Conservation (phyloP, 805 yeast species). For the Yarrowia deformans region DNA sequence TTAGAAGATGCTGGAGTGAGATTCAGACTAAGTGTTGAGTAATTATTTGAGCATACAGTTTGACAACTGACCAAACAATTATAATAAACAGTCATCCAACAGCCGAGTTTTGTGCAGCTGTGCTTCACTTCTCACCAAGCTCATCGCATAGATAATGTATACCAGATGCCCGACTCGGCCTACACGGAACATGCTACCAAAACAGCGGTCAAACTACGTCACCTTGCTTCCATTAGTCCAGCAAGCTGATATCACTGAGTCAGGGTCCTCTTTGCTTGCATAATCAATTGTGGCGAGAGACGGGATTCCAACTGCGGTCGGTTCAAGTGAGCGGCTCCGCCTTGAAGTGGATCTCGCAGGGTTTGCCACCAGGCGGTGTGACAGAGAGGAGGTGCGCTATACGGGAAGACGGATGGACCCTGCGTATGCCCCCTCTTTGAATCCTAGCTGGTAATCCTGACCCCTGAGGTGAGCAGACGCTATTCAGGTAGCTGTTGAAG, state of each 20-base stretch:
- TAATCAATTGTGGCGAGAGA: background rate
- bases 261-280: slow-evolving; percentile 5
- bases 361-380: slow-evolving; percentile 6
- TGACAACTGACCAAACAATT: too few relatives aligned
- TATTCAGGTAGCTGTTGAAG: too few relatives aligned
- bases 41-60: background rate
- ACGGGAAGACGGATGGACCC: too few relatives aligned
- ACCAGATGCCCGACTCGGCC: background rate
- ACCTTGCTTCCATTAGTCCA: background rate
- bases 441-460: too few relatives aligned
- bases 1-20: too few relatives aligned
- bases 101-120: too few relatives aligned
- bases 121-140: background rate
- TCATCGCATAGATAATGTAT: slow-evolving; percentile 29
- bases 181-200: background rate
- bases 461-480: too few relatives aligned
- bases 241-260: background rate
- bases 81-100: background rate
- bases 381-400: too few relatives aligned
- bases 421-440: too few relatives aligned
- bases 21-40: too few relatives aligned
- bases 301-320: background rate
- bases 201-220: background rate
- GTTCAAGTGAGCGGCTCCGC: background rate
- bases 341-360: background rate